Percentiles rank a stretch among this genome's conserved stretches.
Conservation (phyloP, 306 rosid genomes). For the Trichosanthes cucumerina region DNA sequence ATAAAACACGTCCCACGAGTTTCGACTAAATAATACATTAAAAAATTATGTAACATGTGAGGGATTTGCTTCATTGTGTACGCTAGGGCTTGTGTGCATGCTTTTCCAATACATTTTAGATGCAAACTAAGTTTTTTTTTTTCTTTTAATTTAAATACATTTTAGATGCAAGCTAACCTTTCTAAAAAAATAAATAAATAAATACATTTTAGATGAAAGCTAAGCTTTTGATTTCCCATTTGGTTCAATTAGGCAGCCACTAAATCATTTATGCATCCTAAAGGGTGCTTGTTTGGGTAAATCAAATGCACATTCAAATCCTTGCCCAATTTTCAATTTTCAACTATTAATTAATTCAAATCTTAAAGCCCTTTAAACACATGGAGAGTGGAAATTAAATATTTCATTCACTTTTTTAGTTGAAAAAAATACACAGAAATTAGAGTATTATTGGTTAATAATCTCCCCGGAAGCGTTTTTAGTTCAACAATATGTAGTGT, state of each 20-base stretch:
- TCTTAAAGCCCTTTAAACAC: neutral
- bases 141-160: neutral
- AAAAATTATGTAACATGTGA: neutral
- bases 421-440: too few species aligned
- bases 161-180: neutral
- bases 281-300: neutral
- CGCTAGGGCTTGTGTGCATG: neutral
- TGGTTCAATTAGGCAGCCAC: conserved; percentile 1
- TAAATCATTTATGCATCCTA: neutral
- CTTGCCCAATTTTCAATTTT: neutral
- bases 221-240: neutral
- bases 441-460: too few species aligned
- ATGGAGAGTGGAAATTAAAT: too few species aligned
- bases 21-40: too few species aligned
- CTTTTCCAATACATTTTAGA: neutral
- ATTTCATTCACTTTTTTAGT: too few species aligned
- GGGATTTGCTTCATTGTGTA: neutral
- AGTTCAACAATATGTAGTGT: too few species aligned
- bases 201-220: too few species aligned
- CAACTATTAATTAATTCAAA: neutral
- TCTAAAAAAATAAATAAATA: too few species aligned
- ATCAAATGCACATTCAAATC: neutral
- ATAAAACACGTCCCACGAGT: too few species aligned
- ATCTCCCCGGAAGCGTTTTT: too few species aligned
- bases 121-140: neutral